Conservation (phyloP, 805 yeast genomes). For the Candida railenensis region DNA sequence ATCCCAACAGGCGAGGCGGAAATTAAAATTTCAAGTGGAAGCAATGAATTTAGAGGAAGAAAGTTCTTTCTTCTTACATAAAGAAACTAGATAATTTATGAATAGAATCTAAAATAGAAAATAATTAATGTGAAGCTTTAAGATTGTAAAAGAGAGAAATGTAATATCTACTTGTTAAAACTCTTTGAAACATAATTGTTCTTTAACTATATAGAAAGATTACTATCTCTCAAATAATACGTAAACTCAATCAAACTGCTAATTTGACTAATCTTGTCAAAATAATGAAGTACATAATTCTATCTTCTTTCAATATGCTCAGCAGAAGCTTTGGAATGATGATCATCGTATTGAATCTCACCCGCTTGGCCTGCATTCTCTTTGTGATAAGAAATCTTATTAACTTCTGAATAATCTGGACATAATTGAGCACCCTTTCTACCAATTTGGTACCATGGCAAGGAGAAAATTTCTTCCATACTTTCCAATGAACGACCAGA, state of each 20-base stretch:
- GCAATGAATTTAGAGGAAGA: conserved; percentile 24
- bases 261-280: no score
- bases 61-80: conserved; percentile 6
- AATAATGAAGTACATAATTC: not conserved
- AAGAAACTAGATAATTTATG: not conserved
- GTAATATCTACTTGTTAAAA: no score
- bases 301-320: conserved; percentile 9
- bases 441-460: conserved; percentile 57
- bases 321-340: conserved; percentile 8
- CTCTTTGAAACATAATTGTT: no score
- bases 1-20: conserved; percentile 22
- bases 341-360: conserved; percentile 11
- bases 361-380: conserved; percentile 11
- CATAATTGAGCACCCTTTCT: conserved; percentile 49
- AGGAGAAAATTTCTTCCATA: conserved; percentile 47
- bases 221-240: no score
- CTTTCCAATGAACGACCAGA: conserved; percentile 47
- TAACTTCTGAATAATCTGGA: conserved; percentile 47
- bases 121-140: no score
- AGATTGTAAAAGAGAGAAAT: no score
- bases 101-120: not conserved
- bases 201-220: no score
- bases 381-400: conserved; percentile 21
- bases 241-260: no score
- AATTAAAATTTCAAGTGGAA: conserved; percentile 15